Percentiles rank a stretch among this genome's conserved stretches.
Evolutionary conservation across 345 rosid species (phyloP).

Genomic region (Cardamine resedifolia): DNA sequence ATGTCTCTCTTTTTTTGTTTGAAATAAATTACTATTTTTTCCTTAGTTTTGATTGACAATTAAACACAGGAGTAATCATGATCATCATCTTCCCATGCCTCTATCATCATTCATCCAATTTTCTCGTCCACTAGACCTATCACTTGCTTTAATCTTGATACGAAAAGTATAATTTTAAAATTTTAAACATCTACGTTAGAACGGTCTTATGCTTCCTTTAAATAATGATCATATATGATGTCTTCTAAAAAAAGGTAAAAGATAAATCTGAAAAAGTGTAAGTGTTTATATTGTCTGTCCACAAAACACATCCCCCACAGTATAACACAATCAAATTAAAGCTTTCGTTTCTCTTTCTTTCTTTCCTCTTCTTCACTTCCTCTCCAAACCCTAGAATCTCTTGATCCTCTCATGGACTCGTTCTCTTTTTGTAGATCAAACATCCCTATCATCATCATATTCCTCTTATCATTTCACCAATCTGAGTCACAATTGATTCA

Average conservation of each 20-base stretch:
- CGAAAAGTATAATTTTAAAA: not conserved
- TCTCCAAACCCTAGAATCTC: conserved; percentile 19
- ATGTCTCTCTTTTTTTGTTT: conserved; percentile 15
- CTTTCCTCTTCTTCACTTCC: conserved; percentile 28
- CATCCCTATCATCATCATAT: conserved; percentile 3
- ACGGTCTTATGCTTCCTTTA: conserved; percentile 35
- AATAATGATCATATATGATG: conserved; percentile 5
- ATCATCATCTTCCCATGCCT: conserved; percentile 38
- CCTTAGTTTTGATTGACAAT: not conserved
- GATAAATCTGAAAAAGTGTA: conserved; percentile 25
- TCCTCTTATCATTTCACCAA: conserved; percentile 36
- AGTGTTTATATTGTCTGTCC: conserved; percentile 34
- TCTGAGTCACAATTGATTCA: conserved; percentile 49
- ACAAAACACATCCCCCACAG: conserved; percentile 22
- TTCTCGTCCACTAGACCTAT: conserved; percentile 25
- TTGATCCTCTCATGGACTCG: conserved; percentile 33
- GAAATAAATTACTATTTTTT: not conserved
- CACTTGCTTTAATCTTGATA: conserved; percentile 23
- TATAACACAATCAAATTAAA: conserved; percentile 18
- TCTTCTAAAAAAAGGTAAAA: conserved; percentile 20
- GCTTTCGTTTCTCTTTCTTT: conserved; percentile 4
- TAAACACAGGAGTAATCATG: conserved; percentile 31
- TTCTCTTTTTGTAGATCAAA: conserved; percentile 17
- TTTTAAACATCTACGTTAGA: conserved; percentile 17
- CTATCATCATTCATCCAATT: conserved; percentile 37